Evolutionary conservation across 2,329 filamentous ascomycete genomes (phyloP).

Genomic region (Samsoniella hepiali): DNA sequence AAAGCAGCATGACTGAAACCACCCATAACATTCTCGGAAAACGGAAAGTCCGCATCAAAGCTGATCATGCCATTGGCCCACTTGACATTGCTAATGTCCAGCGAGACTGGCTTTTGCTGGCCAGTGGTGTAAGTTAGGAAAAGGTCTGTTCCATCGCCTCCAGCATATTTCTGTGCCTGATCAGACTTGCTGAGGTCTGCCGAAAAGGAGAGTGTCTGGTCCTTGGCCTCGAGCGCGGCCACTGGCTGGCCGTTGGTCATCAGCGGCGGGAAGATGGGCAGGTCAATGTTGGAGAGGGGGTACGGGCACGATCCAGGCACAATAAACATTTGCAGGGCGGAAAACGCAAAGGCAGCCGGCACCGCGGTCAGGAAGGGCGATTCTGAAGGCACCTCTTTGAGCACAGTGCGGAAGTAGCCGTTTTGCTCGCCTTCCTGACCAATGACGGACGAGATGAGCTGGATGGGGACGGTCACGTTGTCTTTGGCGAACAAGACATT

Average conservation of each 20-base stretch:
- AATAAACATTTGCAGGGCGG: constrained; percentile 58
- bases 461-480: constrained; percentile 53
- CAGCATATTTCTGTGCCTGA: constrained; percentile 16
- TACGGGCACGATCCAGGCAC: constrained; percentile 59
- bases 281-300: constrained; percentile 45
- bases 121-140: constrained; percentile 31
- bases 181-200: constrained; percentile 14
- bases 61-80: constrained; percentile 25
- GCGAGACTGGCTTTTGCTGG: constrained; percentile 28
- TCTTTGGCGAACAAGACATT: constrained; percentile 53
- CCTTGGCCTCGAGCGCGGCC: constrained; percentile 38
- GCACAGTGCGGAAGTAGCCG: constrained; percentile 61
- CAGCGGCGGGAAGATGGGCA: constrained; percentile 55
- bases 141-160: constrained; percentile 8
- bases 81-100: constrained; percentile 26
- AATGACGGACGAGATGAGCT: constrained; percentile 57
- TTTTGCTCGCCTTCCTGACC: constrained; percentile 73
- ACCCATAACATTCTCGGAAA: constrained; percentile 23
- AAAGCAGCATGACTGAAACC: constrained; percentile 31
- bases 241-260: constrained; percentile 29
- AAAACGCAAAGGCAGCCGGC: constrained; percentile 62
- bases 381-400: constrained; percentile 56
- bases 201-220: constrained; percentile 51
- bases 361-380: constrained; percentile 65
- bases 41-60: constrained; percentile 29